Conservation (phyloP, 345 rosid genomes). For the Eucalyptus curtisii region DNA sequence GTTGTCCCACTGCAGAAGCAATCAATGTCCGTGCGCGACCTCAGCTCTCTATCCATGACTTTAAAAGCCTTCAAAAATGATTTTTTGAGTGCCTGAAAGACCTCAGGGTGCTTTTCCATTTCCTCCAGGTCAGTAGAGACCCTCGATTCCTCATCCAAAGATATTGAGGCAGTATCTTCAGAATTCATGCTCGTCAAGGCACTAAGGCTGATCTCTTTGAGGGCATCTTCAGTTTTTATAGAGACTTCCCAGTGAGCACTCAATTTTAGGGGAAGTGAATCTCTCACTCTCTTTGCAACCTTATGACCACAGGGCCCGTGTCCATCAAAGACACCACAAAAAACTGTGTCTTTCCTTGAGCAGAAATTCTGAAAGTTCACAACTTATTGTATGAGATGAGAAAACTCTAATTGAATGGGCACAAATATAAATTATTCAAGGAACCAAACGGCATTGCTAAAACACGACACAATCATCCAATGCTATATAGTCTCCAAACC, state of each 20-base stretch:
- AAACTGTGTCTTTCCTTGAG: conserved; percentile 65
- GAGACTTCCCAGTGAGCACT: conserved; percentile 65
- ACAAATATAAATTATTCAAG: background rate
- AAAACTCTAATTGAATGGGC: background rate
- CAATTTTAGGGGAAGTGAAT: conserved; percentile 74
- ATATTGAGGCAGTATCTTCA: conserved; percentile 37
- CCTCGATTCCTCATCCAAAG: conserved; percentile 55
- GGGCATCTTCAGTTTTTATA: conserved; percentile 29
- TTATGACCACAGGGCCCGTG: conserved; percentile 94
- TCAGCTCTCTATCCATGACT: conserved; percentile 89
- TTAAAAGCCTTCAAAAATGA: conserved; percentile 81
- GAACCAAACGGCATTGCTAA: background rate
- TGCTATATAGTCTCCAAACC: background rate
- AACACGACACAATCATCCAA: background rate
- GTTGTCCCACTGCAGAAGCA: conserved; percentile 98
- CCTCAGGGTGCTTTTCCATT: conserved; percentile 34
- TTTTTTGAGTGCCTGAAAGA: conserved; percentile 57
- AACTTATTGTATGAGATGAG: background rate
- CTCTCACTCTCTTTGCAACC: conserved; percentile 95
- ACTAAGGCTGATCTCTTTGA: conserved; percentile 30
- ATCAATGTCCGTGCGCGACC: conserved; percentile 48
- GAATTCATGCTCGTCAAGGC: conserved; percentile 34
- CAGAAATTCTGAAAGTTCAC: conserved; percentile 52
- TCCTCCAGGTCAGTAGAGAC: conserved; percentile 34
- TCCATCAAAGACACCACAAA: conserved; percentile 98